phyloP scores from a whole-genome alignment of 139 green algal species.

The Asterochloris sp. region DNA sequence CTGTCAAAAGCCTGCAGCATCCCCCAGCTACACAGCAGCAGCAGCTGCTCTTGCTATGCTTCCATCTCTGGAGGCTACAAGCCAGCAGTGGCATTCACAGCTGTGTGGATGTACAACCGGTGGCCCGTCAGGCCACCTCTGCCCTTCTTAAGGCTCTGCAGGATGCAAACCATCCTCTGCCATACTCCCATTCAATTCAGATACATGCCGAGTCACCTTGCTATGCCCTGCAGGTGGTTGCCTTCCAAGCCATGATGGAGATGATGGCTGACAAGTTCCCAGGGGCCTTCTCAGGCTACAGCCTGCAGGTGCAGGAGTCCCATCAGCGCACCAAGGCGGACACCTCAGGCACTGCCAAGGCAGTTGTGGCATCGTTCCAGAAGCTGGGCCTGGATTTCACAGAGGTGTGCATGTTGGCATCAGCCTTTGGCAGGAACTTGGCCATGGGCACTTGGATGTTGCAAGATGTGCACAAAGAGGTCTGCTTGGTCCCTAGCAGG shows the following conservation, averaged over 20 bases:
- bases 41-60: no score
- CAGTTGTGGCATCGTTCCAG: slow-evolving; percentile 84
- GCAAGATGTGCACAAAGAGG: no score
- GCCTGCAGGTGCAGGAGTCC: slow-evolving; percentile 85
- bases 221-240: slow-evolving; percentile 59
- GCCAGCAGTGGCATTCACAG: no score
- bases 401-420: slow-evolving; percentile 32
- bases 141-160: no score
- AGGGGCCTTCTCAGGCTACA: slow-evolving; percentile 92
- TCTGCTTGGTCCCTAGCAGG: not conserved
- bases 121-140: no score
- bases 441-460: not conserved
- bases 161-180: no score
- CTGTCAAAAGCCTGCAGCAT: no score
- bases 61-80: no score
- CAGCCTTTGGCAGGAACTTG: not conserved
- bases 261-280: slow-evolving; percentile 90
- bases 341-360: slow-evolving; percentile 89
- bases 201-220: not conserved
- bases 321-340: slow-evolving; percentile 98
- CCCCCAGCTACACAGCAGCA: no score
- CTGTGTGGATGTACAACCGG: no score
- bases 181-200: no score
- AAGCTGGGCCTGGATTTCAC: slow-evolving; percentile 78
- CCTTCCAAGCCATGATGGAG: slow-evolving; percentile 93